Base-by-base conservation (phyloP, 1,284 basidiomycete genomes). In the Rhodofomes roseus region DNA sequence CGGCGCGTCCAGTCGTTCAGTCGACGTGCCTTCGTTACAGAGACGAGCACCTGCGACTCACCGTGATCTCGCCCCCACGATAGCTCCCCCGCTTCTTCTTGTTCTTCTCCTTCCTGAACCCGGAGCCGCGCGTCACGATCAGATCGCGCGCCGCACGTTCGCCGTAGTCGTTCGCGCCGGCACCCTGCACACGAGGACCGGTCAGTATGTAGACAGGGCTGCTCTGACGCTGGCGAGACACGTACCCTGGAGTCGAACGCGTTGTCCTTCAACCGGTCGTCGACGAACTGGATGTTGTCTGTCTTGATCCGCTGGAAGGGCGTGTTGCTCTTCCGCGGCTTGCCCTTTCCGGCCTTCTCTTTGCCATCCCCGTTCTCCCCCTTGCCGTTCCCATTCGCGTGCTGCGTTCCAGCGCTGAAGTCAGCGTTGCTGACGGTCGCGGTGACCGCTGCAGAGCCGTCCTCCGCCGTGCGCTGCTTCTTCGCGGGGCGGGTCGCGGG, bases 21-120 rank as follows among this genome's bases (percentile, higher is more conserved):
- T 54, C 41, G n/a, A n/a, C n/a, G n/a, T n/a, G n/a, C n/a, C n/a
- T n/a, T n/a, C n/a, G n/a, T n/a, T n/a, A n/a, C n/a, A n/a, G n/a
- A 25, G 44, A 54, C 6, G 22, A 52, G 34, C 60, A 27, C n/a
- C 5, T 9, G 11, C 22, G 43, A 77, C 85, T 72, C 70, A 94
- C 90, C 37, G 93, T 95, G 63, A 97, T 97, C 67, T 94, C 92
- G 37, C 95, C 95, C 20, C 95, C 95, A 54, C 84, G 84, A 74
- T 97, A 96, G 64, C 90, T 93, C 2, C 95, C 96, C 66, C 92
- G 81, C 79, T 99, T 98, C 80, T 98, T 98, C 85, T 99, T 99
- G 79, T 98, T 98, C 79, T 99, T 98, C 80, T 98, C 96, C 76
- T 98, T 99, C 57, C 95, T 85, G 81, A 99, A 99, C 8, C 93